A percentile compares a stretch with the other conserved stretches of the same genome.
Evolutionary conservation across 2,329 filamentous ascomycete species (phyloP).

Genomic region (Pyrenophora teres): DNA sequence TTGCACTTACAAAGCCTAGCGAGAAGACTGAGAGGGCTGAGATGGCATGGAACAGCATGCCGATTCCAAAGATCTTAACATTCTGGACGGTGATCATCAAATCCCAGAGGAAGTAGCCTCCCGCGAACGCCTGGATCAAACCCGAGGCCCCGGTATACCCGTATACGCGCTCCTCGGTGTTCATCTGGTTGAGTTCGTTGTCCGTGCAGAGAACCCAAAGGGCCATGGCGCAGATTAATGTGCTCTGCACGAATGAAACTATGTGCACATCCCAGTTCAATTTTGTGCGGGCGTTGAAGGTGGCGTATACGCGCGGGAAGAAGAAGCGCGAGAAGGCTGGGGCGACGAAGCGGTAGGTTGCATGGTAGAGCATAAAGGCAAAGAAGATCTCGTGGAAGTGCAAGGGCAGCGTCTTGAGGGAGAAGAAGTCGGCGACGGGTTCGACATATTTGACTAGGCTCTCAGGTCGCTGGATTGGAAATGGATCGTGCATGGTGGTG

Average conservation of each 20-base stretch:
- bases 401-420: constrained; percentile 69
- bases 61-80: constrained; percentile 73
- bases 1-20: constrained; percentile 73
- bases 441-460: constrained; percentile 60
- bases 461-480: constrained; percentile 65
- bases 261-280: constrained; percentile 87
- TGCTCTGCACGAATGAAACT: constrained; percentile 79
- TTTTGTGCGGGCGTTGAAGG: constrained; percentile 65
- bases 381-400: constrained; percentile 78
- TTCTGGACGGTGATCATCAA: constrained; percentile 70
- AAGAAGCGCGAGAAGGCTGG: constrained; percentile 67
- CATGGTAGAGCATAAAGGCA: constrained; percentile 69
- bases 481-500: constrained; percentile 71
- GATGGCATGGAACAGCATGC: constrained; percentile 76
- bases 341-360: constrained; percentile 69
- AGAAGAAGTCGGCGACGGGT: constrained; percentile 66
- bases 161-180: constrained; percentile 71
- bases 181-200: constrained; percentile 68
- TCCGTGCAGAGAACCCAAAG: constrained; percentile 72
- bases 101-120: constrained; percentile 87
- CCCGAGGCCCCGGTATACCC: constrained; percentile 75
- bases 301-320: constrained; percentile 66
- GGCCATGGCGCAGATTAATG: constrained; percentile 72
- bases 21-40: constrained; percentile 75
- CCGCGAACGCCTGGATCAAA: constrained; percentile 75